Evolutionary conservation across 2,329 filamentous ascomycete genomes (phyloP).

Genomic region (Penicillium decumbens): DNA sequence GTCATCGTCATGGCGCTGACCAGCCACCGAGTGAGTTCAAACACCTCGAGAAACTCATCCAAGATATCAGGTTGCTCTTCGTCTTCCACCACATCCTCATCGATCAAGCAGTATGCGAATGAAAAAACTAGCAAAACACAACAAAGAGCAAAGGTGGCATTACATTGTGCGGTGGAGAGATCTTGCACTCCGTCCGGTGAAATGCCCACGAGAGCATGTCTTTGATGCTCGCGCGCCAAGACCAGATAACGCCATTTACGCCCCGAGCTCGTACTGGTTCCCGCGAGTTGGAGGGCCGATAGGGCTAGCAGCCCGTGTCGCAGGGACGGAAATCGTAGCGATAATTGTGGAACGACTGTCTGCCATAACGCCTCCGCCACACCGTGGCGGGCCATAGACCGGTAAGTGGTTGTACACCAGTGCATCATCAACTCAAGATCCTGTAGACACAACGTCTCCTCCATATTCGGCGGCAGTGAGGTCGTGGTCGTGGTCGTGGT

Average conservation of each 20-base stretch:
- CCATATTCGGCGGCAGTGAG: not conserved
- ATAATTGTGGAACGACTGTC: slow-evolving; percentile 28
- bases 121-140: slow-evolving; percentile 34
- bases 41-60: slow-evolving; percentile 31
- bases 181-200: slow-evolving; percentile 13
- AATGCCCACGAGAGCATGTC: slow-evolving; percentile 25
- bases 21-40: slow-evolving; percentile 30
- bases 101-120: slow-evolving; percentile 29
- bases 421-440: slow-evolving; percentile 36
- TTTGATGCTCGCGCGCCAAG: slow-evolving; percentile 29
- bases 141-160: slow-evolving; percentile 36
- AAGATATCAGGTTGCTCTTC: slow-evolving; percentile 14
- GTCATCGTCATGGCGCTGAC: slow-evolving; percentile 23
- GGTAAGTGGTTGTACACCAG: slow-evolving; percentile 34
- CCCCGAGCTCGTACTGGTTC: slow-evolving; percentile 9
- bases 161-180: slow-evolving; percentile 28
- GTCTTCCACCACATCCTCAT: slow-evolving; percentile 10
- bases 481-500: not conserved
- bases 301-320: slow-evolving; percentile 36
- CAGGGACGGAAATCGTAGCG: slow-evolving; percentile 28
- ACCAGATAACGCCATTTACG: slow-evolving; percentile 23
- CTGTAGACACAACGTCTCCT: slow-evolving; percentile 21
- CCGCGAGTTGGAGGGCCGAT: slow-evolving; percentile 32
- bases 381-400: slow-evolving; percentile 26
- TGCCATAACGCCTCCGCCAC: slow-evolving; percentile 31